Conservation (phyloP, 163 green algal genomes). For the Volvox carteri region DNA sequence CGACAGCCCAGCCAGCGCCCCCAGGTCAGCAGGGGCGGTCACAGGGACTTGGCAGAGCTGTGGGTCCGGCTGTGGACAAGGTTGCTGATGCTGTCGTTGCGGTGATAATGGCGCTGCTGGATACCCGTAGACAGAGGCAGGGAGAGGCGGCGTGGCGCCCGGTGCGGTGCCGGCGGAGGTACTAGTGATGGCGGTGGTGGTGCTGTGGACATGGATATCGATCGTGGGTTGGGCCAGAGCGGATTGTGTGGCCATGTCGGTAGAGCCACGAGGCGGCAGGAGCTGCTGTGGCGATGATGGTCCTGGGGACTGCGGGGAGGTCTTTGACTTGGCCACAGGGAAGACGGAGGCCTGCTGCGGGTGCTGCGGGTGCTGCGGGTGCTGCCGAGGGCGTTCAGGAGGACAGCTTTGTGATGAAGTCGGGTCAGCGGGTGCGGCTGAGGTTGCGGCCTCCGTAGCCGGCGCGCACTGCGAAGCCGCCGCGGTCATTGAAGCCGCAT, state of each 20-base stretch:
- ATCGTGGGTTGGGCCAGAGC: background rate
- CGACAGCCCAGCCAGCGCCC: constrained; percentile 26
- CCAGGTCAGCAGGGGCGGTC: background rate
- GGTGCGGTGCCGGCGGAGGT: background rate
- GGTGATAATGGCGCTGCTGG: background rate
- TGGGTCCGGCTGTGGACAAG: background rate
- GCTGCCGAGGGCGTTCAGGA: no score
- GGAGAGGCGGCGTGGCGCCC: background rate
- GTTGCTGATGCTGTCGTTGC: background rate
- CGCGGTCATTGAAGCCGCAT: background rate
- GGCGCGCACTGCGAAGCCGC: no score
- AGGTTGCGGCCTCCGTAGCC: background rate
- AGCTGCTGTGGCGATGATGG: background rate
- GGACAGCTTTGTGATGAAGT: no score
- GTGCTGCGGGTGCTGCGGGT: background rate
- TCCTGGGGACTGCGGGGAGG: no score
- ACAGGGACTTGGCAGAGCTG: background rate
- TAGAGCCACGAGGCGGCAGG: background rate
- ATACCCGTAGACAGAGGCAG: background rate
- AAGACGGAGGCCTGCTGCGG: background rate
- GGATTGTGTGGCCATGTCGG: constrained; percentile 5
- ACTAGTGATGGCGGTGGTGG: background rate
- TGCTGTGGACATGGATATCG: constrained; percentile 29
- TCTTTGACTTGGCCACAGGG: no score
- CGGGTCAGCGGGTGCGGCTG: background rate